These are phyloP conservation scores for Chiua sp. DNA, from an alignment of 1,284 basidiomycete genomes.

Conservation along the genomic window DNA sequence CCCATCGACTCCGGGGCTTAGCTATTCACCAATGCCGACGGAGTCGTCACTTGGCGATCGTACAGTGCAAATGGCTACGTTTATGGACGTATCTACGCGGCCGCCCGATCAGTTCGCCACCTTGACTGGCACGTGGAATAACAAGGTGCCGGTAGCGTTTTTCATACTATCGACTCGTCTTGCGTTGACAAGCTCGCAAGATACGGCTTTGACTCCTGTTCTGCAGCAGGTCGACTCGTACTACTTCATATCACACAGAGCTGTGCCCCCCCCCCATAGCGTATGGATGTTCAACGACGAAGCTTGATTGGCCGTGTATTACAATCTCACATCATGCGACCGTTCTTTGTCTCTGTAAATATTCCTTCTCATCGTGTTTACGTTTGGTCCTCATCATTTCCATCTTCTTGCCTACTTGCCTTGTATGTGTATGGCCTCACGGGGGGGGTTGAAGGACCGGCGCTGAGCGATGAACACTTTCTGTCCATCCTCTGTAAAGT, in stretches of 20 bases:
- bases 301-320: conserved; percentile 12
- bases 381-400: not conserved
- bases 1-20: conserved; percentile 58
- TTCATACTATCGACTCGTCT: conserved; percentile 16
- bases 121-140: conserved; percentile 36
- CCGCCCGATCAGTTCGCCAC: conserved; percentile 35
- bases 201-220: conserved; percentile 5
- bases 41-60: conserved; percentile 58
- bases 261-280: conserved; percentile 12
- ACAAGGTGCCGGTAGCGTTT: conserved; percentile 28
- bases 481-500: conserved; percentile 29
- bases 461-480: conserved; percentile 27
- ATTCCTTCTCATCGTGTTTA: conserved; percentile 6
- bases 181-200: conserved; percentile 26
- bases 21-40: conserved; percentile 60
- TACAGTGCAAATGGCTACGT: conserved; percentile 57
- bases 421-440: conserved; percentile 30
- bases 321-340: not conserved
- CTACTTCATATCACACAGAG: conserved; percentile 15
- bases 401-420: conserved; percentile 26
- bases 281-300: conserved; percentile 26
- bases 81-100: conserved; percentile 47
- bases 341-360: conserved; percentile 15
- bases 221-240: conserved; percentile 18
- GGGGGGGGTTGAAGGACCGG: conserved; percentile 17